Evolutionary conservation across 208 protist genomes (phyloP).

Genomic region (Acanthamoeba healyi): DNA sequence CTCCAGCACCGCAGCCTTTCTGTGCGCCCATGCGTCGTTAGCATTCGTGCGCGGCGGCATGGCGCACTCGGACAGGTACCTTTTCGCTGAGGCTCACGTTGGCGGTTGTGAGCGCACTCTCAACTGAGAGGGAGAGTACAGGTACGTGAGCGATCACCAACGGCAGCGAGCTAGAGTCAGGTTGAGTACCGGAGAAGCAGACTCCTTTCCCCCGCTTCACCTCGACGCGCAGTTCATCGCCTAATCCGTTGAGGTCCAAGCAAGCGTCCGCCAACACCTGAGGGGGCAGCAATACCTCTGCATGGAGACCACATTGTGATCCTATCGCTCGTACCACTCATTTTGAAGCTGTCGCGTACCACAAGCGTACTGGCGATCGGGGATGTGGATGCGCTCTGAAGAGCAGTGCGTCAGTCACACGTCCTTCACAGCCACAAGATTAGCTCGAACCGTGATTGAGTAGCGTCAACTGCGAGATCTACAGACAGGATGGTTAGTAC

Average conservation of each 20-base stretch:
- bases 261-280: slow-evolving; percentile 17
- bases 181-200: not conserved
- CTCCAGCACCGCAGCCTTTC: not conserved
- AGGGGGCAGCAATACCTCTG: slow-evolving; percentile 9
- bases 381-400: slow-evolving; percentile 49
- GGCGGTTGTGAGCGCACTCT: not conserved
- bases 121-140: not conserved
- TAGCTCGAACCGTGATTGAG: slow-evolving; percentile 14
- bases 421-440: not conserved
- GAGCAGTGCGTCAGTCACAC: not conserved
- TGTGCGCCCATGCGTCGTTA: not conserved
- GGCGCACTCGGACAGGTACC: not conserved
- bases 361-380: slow-evolving; percentile 9
- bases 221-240: slow-evolving; percentile 17
- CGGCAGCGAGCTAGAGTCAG: too few species aligned
- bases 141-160: too few species aligned
- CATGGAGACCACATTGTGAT: not conserved
- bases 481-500: too few species aligned
- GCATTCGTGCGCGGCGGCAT: not conserved
- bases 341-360: too few species aligned
- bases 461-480: not conserved
- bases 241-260: not conserved
- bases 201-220: not conserved
- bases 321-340: not conserved
- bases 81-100: slow-evolving; percentile 3